A percentile compares a stretch with the other conserved stretches of the same genome.
Conservation (phyloP, 2,329 filamentous ascomycete genomes). For the Fusarium secorum region DNA sequence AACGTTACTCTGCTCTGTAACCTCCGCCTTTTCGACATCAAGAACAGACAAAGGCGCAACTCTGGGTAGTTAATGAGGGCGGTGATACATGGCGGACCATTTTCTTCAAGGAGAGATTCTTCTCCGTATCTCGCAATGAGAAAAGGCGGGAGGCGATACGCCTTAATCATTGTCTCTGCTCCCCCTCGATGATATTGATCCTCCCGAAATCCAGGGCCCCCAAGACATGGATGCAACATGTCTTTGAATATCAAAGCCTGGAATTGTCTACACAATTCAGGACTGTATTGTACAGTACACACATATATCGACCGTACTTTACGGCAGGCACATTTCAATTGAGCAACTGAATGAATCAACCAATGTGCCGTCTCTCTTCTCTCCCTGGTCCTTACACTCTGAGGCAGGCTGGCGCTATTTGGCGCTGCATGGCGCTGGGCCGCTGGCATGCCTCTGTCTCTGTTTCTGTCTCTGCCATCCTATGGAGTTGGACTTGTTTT, state of each 20-base stretch:
- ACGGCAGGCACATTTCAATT: conserved; percentile 12
- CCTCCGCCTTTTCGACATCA: conserved; percentile 28
- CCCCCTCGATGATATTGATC: conserved; percentile 25
- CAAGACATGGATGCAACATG: conserved; percentile 21
- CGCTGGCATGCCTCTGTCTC: conserved; percentile 15
- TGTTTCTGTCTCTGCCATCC: not conserved
- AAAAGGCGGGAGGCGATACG: conserved; percentile 25
- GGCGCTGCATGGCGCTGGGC: conserved; percentile 31
- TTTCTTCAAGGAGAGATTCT: not conserved
- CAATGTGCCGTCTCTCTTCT: not conserved
- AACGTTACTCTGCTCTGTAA: conserved; percentile 19
- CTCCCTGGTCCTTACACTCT: conserved; percentile 10
- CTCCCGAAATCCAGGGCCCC: conserved; percentile 25
- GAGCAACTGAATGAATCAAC: conserved; percentile 24
- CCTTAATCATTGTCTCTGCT: conserved; percentile 29
- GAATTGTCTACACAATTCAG: conserved; percentile 3
- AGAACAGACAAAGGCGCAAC: conserved; percentile 6
- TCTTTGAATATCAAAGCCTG: conserved; percentile 33
- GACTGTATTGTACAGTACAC: not conserved
- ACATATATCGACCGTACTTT: not conserved
- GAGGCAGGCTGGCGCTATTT: conserved; percentile 28
- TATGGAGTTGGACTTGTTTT: not conserved
- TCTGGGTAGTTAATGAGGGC: not conserved
- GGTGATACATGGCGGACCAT: conserved; percentile 1
- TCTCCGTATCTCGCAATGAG: not conserved